phyloP scores from a whole-genome alignment of 1,284 basidiomycete genomes.

The Rugiboletus extremiorientalis region DNA sequence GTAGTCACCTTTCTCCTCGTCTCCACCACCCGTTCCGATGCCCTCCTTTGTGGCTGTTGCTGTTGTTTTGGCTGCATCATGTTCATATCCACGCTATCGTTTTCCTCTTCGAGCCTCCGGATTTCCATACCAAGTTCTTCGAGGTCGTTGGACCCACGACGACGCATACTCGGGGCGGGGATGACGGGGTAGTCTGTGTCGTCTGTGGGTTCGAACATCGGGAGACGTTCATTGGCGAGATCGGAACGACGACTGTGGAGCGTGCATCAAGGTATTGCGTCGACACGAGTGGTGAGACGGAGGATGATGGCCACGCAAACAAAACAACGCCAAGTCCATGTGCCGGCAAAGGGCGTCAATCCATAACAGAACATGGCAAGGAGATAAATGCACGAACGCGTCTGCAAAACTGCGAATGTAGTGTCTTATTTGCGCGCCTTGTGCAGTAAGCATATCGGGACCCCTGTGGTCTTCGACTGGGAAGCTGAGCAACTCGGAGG shows the following conservation, averaged over 20 bases:
- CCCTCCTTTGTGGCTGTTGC: slow-evolving; percentile 44
- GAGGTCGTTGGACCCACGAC: slow-evolving; percentile 52
- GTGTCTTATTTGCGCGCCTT: slow-evolving; percentile 66
- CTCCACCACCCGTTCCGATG: slow-evolving; percentile 61
- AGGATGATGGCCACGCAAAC: not conserved
- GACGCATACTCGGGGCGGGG: slow-evolving; percentile 64
- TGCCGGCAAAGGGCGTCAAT: slow-evolving; percentile 8
- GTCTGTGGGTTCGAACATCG: slow-evolving; percentile 49
- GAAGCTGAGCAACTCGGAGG: slow-evolving; percentile 81
- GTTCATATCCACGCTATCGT: slow-evolving; percentile 43
- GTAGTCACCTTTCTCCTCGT: slow-evolving; percentile 43
- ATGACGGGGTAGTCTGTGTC: slow-evolving; percentile 45
- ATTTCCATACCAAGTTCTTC: slow-evolving; percentile 82
- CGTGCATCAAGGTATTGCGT: not conserved
- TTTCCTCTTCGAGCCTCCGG: slow-evolving; percentile 57
- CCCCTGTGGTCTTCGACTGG: slow-evolving; percentile 42
- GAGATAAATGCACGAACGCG: slow-evolving; percentile 58
- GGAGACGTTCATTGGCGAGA: slow-evolving; percentile 91
- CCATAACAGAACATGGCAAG: not conserved
- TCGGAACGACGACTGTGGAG: slow-evolving; percentile 78
- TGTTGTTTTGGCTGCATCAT: not conserved
- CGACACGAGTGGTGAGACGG: too few species aligned
- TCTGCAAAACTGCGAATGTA: slow-evolving; percentile 90
- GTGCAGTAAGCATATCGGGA: slow-evolving; percentile 57
- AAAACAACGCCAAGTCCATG: not conserved